Percentiles rank a stretch among this genome's conserved stretches.
Conservation (phyloP, 371 early-diverging fungal genomes). For the Phascolomyces articulosus region DNA sequence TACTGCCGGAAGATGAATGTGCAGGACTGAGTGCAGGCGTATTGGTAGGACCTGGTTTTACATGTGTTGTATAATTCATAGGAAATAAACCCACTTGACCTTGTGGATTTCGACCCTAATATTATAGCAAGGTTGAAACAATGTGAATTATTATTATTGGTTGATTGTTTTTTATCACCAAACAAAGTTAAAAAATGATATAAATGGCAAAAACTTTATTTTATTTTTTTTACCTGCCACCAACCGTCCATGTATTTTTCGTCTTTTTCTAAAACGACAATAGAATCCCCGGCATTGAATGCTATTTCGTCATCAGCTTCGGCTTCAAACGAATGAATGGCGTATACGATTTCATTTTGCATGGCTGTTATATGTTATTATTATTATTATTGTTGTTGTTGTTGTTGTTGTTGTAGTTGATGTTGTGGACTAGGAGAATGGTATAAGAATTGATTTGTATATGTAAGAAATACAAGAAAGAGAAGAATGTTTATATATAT, state of each 20-base stretch:
- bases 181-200: neutral
- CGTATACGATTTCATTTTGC: conserved; percentile 61
- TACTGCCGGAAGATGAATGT: conserved; percentile 9
- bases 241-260: conserved; percentile 84
- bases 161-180: neutral
- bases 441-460: too few relatives aligned
- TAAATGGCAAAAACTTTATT: neutral
- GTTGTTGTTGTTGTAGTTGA: too few relatives aligned
- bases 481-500: too few relatives aligned
- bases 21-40: conserved; percentile 14
- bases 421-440: too few relatives aligned
- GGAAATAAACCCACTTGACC: conserved; percentile 74
- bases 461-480: too few relatives aligned
- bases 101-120: conserved; percentile 61
- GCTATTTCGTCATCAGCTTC: conserved; percentile 83
- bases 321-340: conserved; percentile 69
- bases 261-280: conserved; percentile 81
- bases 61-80: conserved; percentile 58
- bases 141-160: neutral
- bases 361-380: conserved; percentile 21
- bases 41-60: conserved; percentile 14
- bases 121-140: too few relatives aligned
- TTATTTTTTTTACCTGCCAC: conserved; percentile 73
- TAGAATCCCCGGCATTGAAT: conserved; percentile 72
- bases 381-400: too few relatives aligned